These are phyloP conservation scores for Diaporthe helianthi DNA, from an alignment of 2,329 filamentous ascomycete genomes.

Conservation along the genomic window DNA sequence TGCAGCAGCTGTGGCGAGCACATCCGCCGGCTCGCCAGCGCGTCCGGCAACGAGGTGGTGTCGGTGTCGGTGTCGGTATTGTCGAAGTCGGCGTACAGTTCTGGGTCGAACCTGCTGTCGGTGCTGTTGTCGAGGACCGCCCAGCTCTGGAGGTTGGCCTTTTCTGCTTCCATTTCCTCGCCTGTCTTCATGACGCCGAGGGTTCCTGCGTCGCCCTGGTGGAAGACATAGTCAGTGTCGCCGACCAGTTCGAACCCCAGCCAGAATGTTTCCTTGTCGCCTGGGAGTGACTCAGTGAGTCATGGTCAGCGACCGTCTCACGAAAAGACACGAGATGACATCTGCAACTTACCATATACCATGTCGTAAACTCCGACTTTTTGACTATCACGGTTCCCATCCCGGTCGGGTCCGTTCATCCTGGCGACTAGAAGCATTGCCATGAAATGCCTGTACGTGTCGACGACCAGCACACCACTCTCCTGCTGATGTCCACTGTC, in stretches of 20 bases:
- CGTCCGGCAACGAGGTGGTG: slow-evolving; percentile 23
- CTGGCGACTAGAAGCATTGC: slow-evolving; percentile 49
- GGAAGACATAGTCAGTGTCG: slow-evolving; percentile 51
- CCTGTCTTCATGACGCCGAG: slow-evolving; percentile 42
- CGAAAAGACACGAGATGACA: no score
- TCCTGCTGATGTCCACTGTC: slow-evolving; percentile 50
- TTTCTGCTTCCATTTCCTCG: slow-evolving; percentile 29
- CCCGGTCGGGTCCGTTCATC: slow-evolving; percentile 53
- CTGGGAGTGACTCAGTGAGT: slow-evolving; percentile 39
- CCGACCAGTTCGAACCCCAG: slow-evolving; percentile 54
- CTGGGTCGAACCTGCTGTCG: neutral
- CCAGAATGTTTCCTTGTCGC: slow-evolving; percentile 59
- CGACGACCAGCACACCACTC: slow-evolving; percentile 54
- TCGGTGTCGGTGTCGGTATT: slow-evolving; percentile 32
- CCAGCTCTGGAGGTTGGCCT: slow-evolving; percentile 8
- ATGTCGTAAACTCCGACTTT: slow-evolving; percentile 53
- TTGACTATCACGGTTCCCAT: slow-evolving; percentile 46
- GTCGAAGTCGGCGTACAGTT: slow-evolving; percentile 1
- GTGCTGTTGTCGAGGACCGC: slow-evolving; percentile 15
- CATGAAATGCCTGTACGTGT: slow-evolving; percentile 54
- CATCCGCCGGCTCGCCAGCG: slow-evolving; percentile 43
- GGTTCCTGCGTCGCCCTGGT: slow-evolving; percentile 47
- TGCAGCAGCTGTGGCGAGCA: slow-evolving; percentile 55
- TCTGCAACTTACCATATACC: slow-evolving; percentile 49
- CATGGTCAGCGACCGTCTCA: neutral